Evolutionary conservation across 495 filamentous ascomycete species (phyloP), one percentile per base, ranked within the genome.

Genomic region (Penicillium macrosclerotiorum): DNA sequence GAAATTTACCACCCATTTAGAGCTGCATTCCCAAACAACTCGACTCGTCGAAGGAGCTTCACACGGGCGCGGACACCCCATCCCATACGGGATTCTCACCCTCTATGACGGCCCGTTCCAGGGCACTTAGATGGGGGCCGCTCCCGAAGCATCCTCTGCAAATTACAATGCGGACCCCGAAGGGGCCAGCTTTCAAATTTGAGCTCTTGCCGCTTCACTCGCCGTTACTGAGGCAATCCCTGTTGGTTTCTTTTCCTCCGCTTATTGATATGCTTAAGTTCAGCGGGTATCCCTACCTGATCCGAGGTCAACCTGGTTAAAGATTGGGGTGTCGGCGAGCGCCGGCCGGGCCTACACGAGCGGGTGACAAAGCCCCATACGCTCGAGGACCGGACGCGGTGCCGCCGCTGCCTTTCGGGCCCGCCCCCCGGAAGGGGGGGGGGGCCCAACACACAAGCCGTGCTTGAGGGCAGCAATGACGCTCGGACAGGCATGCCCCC

Each of bases 231-330:
- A 71, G 76, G 77, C 72, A 82, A 83, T 82, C 74, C 74, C 74
- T 78, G 76, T 83, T 83, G 76, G 79, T 83, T 83, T 83, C 77
- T 83, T 82, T 82, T n/a, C n/a, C n/a, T n/a, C n/a, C n/a, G n/a
- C n/a, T 83, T 82, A 83, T 82, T 83, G 76, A 84, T 84, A 84
- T 83, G 76, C 79, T 83, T 82, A 84, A 83, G 77, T 83, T 83
- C n/a, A n/a, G n/a, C n/a, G n/a, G 75, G 79, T 83, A 82, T 76
- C 74, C 76, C 76, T 80, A 78, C 75, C 76, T 81, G 76, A 83
- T 81, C 74, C 69, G 75, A 82, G 76, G 77, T 82, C 76, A 80
- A 80, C 62, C 62, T 57, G 55, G 35, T 55, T 51, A 52, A 61
- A 51, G 46, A 29, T 35, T 52, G 31, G 42, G 41, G 37, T 36